These are phyloP conservation scores for Sarocladiaceae sp. DNA, from an alignment of 2,329 filamentous ascomycete species.

Conservation along the genomic window DNA sequence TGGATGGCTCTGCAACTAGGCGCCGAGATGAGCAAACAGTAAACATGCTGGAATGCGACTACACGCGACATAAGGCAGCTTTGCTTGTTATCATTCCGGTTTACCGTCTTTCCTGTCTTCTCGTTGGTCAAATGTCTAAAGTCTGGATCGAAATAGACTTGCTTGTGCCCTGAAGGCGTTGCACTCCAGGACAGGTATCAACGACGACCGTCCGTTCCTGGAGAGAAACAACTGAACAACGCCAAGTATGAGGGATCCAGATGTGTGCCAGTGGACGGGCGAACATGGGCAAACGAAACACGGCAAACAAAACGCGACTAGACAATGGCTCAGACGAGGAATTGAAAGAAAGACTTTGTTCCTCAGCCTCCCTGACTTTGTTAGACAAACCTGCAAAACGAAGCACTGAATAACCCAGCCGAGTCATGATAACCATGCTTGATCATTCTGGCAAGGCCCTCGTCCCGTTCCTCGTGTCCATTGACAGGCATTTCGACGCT, in stretches of 20 bases:
- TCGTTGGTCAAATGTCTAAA: too few relatives aligned
- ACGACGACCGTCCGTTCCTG: neutral
- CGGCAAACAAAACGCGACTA: neutral
- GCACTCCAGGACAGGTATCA: too few relatives aligned
- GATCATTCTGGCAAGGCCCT: too few relatives aligned
- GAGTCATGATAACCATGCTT: too few relatives aligned
- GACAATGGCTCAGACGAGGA: neutral
- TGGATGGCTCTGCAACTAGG: neutral
- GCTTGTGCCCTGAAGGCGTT: too few relatives aligned
- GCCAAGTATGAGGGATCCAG: too few relatives aligned
- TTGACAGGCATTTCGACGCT: neutral
- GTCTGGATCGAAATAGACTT: too few relatives aligned
- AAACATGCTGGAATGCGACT: constrained; percentile 8
- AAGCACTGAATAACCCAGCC: too few relatives aligned
- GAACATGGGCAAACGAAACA: too few relatives aligned
- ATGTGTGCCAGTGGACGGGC: too few relatives aligned
- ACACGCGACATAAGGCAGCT: neutral
- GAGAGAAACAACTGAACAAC: neutral
- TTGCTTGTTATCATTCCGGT: constrained; percentile 6
- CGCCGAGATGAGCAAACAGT: constrained; percentile 2
- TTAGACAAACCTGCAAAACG: too few relatives aligned
- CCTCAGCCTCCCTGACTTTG: neutral
- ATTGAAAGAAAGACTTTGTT: neutral
- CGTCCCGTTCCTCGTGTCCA: too few relatives aligned
- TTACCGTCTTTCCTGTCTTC: neutral